A percentile compares a stretch with the other conserved stretches of the same genome.
phyloP scores from a whole-genome alignment of 1,284 basidiomycete species.

The Naganishia sp. region DNA sequence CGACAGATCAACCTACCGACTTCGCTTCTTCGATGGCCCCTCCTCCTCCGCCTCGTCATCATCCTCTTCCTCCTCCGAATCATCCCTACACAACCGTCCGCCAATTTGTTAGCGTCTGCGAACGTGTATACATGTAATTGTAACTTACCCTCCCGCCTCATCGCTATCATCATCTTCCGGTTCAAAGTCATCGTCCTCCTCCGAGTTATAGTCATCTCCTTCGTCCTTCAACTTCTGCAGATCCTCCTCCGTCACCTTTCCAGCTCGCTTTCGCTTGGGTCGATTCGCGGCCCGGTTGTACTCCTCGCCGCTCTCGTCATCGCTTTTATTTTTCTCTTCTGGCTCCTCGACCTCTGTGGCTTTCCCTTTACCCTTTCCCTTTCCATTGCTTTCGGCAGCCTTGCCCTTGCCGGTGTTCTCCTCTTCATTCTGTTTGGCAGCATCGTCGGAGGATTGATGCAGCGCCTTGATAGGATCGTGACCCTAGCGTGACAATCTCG shows the following conservation, averaged over 20 bases:
- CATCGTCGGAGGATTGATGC: slow-evolving; percentile 31
- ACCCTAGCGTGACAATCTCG: slow-evolving; percentile 34
- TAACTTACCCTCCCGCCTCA: slow-evolving; percentile 11
- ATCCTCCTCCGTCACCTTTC: slow-evolving; percentile 19
- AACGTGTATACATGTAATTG: no score
- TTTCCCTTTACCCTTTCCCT: slow-evolving; percentile 36
- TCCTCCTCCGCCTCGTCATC: slow-evolving; percentile 9
- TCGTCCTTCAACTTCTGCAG: slow-evolving; percentile 18
- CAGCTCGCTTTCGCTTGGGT: slow-evolving; percentile 25
- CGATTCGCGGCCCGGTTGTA: slow-evolving; percentile 14
- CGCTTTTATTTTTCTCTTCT: slow-evolving; percentile 4
- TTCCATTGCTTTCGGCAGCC: slow-evolving; percentile 29
- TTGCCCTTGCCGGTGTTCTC: slow-evolving; percentile 27
- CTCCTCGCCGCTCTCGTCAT: slow-evolving; percentile 9
- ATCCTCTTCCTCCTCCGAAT: slow-evolving; percentile 9
- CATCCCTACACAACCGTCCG: not conserved
- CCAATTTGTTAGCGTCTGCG: not conserved
- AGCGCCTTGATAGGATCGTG: slow-evolving; percentile 47
- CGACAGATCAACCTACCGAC: slow-evolving; percentile 10
- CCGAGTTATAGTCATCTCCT: slow-evolving; percentile 35
- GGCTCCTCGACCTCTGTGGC: slow-evolving; percentile 31
- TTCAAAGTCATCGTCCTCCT: slow-evolving; percentile 37
- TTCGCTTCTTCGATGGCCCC: slow-evolving; percentile 16
- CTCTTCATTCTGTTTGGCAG: slow-evolving; percentile 32
- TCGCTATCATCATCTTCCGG: slow-evolving; percentile 25